Evolutionary conservation across 2,329 filamentous ascomycete genomes (phyloP), one percentile per base, ranked within the genome.

Genomic region (Stachybotrys echinatus): DNA sequence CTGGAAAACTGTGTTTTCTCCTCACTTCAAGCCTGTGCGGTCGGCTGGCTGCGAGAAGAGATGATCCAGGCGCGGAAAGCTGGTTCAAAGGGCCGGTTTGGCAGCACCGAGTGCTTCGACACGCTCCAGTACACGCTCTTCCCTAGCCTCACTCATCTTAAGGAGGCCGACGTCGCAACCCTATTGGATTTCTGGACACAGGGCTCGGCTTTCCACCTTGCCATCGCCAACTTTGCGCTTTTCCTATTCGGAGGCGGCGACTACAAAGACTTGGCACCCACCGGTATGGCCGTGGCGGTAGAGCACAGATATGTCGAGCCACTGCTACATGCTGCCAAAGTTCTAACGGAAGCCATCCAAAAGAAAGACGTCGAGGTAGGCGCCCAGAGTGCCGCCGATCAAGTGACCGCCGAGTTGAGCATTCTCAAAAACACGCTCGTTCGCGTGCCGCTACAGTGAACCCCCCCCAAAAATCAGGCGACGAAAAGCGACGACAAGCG

Each of bases 1-100:
- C 66, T 87, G 12, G 81, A 85, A 64, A 83, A 85, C 61, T 85
- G 83, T 70, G 75, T 80, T 56, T 85, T 83, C 57, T 74, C 81
- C 2, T 73, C 77, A 1, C 70, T 87, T 37, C 84, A 84, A 61
- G 83, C 79, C 8, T 81, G 79, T 40, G 83, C 82, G 1, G 74
- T 86, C 5, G 74, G 74, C 4, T 87, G 83, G 83, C 65, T 85
- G 31, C 77, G 81, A 48, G 83, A 85, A 56, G 83, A 86, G 60
- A 68, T 85, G 17, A 71, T 84, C 8, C 63, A 71, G 5, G 75
- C 78, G 3, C 65, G 57, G 22, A 63, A 64, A 39, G 50, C 63
- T 21, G 53, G 55, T 14, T 52, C 59, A 23, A 66, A 63, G 55
- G 65, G 61, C 8, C 63, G 60, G 21, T 86, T 86, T 61, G 65